Conservation (phyloP, 768 basidiomycete species). For the Pulveroboletus ravenelii region DNA sequence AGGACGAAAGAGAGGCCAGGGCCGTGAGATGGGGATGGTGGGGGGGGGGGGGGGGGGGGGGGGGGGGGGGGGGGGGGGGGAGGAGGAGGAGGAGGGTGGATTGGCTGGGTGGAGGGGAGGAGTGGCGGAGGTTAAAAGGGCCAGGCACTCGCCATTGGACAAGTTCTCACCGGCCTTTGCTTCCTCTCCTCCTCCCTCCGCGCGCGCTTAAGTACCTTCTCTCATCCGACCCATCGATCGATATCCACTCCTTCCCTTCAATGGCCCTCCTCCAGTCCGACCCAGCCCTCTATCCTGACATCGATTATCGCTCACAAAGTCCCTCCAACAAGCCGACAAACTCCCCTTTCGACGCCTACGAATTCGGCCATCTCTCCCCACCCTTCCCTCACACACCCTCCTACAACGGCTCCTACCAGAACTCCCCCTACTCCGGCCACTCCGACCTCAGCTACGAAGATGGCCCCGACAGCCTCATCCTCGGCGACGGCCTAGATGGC, state of each 20-base stretch:
- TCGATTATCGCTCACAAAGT: conserved; percentile 24
- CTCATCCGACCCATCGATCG: conserved; percentile 5
- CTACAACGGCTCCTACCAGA: conserved; percentile 63
- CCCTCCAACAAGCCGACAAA: conserved; percentile 26
- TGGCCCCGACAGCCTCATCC: conserved; percentile 48
- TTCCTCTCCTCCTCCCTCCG: neutral
- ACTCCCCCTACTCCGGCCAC: conserved; percentile 63
- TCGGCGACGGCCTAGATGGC: conserved; percentile 41
- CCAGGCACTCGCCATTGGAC: conserved; percentile 18
- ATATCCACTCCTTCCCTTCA: neutral
- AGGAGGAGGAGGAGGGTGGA: no score
- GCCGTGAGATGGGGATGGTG: no score
- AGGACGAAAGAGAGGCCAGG: no score
- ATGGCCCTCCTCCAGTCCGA: conserved; percentile 32
- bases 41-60: no score
- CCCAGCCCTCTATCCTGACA: conserved; percentile 13
- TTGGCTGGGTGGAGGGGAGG: conserved; percentile 3
- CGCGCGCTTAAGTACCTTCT: conserved; percentile 17
- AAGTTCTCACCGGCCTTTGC: conserved; percentile 28
- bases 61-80: no score
- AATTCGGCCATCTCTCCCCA: conserved; percentile 33
- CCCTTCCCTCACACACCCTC: conserved; percentile 51
- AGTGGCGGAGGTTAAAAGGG: conserved; percentile 31
- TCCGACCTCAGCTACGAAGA: conserved; percentile 60
- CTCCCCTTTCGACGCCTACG: conserved; percentile 39